A percentile compares a stretch with the other conserved stretches of the same genome.
These are phyloP conservation scores for Polytrichum commune DNA, from an alignment of 225 moss, liverwort and hornwort genomes.

Conservation along the genomic window DNA sequence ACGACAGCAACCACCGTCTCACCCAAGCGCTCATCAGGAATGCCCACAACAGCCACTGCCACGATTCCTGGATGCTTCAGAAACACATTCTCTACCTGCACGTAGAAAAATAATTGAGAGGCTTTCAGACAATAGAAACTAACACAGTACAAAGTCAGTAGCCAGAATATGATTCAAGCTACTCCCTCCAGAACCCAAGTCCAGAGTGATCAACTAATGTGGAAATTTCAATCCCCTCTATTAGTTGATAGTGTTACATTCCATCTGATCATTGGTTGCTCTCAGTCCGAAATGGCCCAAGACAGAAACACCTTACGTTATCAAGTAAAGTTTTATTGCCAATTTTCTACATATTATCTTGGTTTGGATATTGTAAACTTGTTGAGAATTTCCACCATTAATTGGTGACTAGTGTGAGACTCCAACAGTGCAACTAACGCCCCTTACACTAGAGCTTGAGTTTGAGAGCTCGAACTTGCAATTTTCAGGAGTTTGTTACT, in stretches of 20 bases:
- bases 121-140: neutral
- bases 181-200: too few relatives aligned
- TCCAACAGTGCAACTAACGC: too few relatives aligned
- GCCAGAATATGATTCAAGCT: too few relatives aligned
- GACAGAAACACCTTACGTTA: neutral
- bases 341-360: too few relatives aligned
- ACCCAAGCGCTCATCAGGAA: slow-evolving; percentile 64
- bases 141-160: neutral
- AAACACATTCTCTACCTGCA: slow-evolving; percentile 80
- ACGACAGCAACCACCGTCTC: slow-evolving; percentile 86
- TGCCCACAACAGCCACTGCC: slow-evolving; percentile 74
- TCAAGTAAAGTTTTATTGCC: too few relatives aligned
- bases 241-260: neutral
- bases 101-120: slow-evolving; percentile 4
- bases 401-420: too few relatives aligned
- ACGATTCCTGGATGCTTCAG: slow-evolving; percentile 71
- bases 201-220: neutral
- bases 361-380: too few relatives aligned
- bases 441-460: too few relatives aligned
- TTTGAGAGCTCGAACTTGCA: too few relatives aligned
- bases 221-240: neutral
- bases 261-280: neutral
- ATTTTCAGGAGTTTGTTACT: too few relatives aligned
- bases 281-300: too few relatives aligned
- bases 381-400: too few relatives aligned